Conservation (phyloP, 1,139 yeast species). For the Blastobotrys persicus region DNA sequence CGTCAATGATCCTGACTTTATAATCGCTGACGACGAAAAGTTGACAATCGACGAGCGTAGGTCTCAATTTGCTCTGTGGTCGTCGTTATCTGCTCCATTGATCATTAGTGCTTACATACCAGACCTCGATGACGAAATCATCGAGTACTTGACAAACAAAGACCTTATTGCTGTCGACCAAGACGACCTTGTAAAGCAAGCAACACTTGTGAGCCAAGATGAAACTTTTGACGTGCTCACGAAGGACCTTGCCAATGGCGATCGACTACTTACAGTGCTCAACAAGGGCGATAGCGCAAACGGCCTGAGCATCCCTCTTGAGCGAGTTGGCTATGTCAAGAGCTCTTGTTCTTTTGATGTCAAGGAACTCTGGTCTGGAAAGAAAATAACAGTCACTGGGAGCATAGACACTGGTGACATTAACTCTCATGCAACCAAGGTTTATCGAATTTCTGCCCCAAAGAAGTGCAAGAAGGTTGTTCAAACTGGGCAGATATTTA, state of each 20-base stretch:
- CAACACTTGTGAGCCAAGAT: slow-evolving; percentile 8
- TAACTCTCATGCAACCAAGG: slow-evolving; percentile 9
- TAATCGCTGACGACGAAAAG: slow-evolving; percentile 12
- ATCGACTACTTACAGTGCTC: slow-evolving; percentile 11
- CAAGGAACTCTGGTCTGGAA: slow-evolving; percentile 13
- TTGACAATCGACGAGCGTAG: slow-evolving; percentile 10
- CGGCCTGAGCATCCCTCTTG: slow-evolving; percentile 4
- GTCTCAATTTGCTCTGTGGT: slow-evolving; percentile 14
- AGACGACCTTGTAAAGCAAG: slow-evolving; percentile 7
- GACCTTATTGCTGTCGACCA: slow-evolving; percentile 13
- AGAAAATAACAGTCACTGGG: background rate
- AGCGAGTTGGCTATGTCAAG: slow-evolving; percentile 2
- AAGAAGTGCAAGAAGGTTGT: background rate
- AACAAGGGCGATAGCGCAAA: background rate
- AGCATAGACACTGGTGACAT: background rate
- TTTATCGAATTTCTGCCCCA: slow-evolving; percentile 2
- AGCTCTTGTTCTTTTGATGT: background rate
- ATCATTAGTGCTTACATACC: slow-evolving; percentile 13
- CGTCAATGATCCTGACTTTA: slow-evolving; percentile 14
- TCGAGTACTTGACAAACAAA: slow-evolving; percentile 11
- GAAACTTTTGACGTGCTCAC: slow-evolving; percentile 10
- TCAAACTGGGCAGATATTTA: slow-evolving; percentile 11
- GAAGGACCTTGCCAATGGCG: slow-evolving; percentile 12
- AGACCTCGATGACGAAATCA: slow-evolving; percentile 1
- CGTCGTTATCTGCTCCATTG: slow-evolving; percentile 13